Percentiles rank a stretch among this genome's conserved stretches.
Conservation (phyloP, 345 rosid genomes). For the Boechera retrofracta region DNA sequence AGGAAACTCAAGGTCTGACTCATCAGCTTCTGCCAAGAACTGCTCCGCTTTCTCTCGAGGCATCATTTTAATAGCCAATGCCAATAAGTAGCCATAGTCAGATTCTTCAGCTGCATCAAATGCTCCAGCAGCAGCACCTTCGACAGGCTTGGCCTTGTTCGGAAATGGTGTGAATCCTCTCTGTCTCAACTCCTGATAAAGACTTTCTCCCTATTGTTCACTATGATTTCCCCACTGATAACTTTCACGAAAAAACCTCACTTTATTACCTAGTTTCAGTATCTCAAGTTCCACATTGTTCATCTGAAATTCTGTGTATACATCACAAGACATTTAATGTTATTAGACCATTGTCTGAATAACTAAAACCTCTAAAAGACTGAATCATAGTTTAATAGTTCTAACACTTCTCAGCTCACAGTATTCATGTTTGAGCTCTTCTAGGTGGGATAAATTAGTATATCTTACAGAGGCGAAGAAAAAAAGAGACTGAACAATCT, state of each 20-base stretch:
- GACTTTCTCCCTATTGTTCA: conserved; percentile 77
- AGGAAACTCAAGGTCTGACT: too few relatives aligned
- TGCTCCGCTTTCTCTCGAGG: conserved; percentile 58
- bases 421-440: conserved; percentile 70
- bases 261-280: conserved; percentile 76
- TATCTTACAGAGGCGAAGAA: background rate
- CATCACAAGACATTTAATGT: conserved; percentile 13
- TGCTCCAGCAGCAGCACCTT: conserved; percentile 50
- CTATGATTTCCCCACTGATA: conserved; percentile 77
- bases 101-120: conserved; percentile 59
- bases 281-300: conserved; percentile 66
- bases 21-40: background rate
- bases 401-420: conserved; percentile 73
- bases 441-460: conserved; percentile 47
- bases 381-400: background rate
- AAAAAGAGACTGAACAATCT: too few relatives aligned
- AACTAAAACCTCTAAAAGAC: background rate
- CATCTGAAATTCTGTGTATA: conserved; percentile 61
- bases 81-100: conserved; percentile 75
- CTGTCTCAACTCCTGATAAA: conserved; percentile 66
- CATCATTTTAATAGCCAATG: conserved; percentile 72
- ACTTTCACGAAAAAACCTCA: conserved; percentile 78
- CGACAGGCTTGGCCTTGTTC: conserved; percentile 55
- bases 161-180: conserved; percentile 88
- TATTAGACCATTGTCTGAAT: background rate